Evolutionary conservation across 1,284 basidiomycete genomes (phyloP).

Genomic region (Austroboletus sp.): DNA sequence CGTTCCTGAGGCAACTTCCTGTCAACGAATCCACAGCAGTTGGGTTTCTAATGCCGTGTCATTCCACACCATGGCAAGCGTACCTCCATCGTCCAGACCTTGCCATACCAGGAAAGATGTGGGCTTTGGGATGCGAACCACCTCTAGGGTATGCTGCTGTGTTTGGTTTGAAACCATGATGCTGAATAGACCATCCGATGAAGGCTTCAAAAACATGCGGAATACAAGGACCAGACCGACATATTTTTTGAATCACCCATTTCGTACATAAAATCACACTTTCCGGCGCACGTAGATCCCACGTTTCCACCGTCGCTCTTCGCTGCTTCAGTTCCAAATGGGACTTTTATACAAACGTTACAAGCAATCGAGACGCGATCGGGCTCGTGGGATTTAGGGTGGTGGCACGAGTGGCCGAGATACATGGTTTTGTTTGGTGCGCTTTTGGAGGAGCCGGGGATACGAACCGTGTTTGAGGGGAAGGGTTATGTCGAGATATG

Average conservation of each 20-base stretch:
- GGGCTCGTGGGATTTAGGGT: conserved; percentile 35
- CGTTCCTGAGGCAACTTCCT: conserved; percentile 53
- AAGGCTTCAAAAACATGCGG: conserved; percentile 46
- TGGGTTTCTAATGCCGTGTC: conserved; percentile 92
- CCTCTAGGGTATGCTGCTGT: conserved; percentile 59
- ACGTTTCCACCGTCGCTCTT: conserved; percentile 61
- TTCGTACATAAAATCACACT: conserved; percentile 57
- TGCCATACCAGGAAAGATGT: conserved; percentile 48
- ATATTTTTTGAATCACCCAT: conserved; percentile 75
- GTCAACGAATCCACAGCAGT: conserved; percentile 50
- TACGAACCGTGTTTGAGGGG: conserved; percentile 45
- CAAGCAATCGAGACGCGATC: conserved; percentile 16
- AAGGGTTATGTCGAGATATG: conserved; percentile 66
- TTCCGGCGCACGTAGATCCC: conserved; percentile 58
- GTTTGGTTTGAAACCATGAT: neutral
- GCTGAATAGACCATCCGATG: conserved; percentile 7
- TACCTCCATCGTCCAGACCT: conserved; percentile 72
- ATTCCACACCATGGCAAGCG: conserved; percentile 93
- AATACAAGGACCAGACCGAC: conserved; percentile 78
- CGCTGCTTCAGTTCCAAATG: conserved; percentile 51
- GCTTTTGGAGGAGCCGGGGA: conserved; percentile 49
- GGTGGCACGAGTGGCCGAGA: conserved; percentile 73
- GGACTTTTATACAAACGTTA: conserved; percentile 22
- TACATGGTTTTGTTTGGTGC: conserved; percentile 77
- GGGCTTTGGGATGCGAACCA: conserved; percentile 89